Evolutionary conservation across 139 green algal species (phyloP), one percentile per base, ranked within the genome.

Genomic region (Chlorella sp.): DNA sequence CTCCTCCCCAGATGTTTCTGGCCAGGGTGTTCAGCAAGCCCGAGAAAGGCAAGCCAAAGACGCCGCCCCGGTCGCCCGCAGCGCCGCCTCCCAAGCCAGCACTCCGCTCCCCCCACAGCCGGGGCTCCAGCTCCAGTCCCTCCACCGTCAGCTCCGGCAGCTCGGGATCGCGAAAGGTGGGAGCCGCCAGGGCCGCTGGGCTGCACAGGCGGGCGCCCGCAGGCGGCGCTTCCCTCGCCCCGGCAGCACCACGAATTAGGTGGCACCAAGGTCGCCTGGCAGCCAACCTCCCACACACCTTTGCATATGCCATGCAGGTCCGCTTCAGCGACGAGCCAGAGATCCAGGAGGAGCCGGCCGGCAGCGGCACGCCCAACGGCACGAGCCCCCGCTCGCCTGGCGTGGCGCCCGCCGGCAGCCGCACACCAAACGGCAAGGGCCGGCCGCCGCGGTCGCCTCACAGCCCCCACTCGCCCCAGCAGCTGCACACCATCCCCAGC

Each of bases 311-410:
- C 20, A 43, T 44, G 77, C 77, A 83, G 77, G 77, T 83, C 38
- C 64, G 77, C 6, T 83, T 83, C 60, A 83, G 77, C 77, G 77
- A 83, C 58, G 77, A 83, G 9, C 77, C 40, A 19, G 77, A 74
- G 32, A 34, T 48, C 72, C 43, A 60, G 65, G n/a, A 41, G 30
- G 28, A 32, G 43, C 13, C 51, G 9, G 51, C 51, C 16, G 43
- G 9, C 28, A 24, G 43, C 30, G 28, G 40, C 4, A 46, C 46
- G 38, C 72, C 43, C 43, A 46, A 28, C 72, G 24, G 72, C 43
- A 41, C 28, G 30, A 26, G 41, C 32, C 17, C 5, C 14, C 0
- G n/a, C 30, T 30, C 6, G 26, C 41, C 51, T 3, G 19, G 13
- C 6, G 38, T 44, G 38, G 6, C 34, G 19, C 8, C 3, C 54